Percentiles rank a stretch among this genome's conserved stretches.
Conservation (phyloP, 1,284 basidiomycete genomes). For the Afroboletus lepidellus region DNA sequence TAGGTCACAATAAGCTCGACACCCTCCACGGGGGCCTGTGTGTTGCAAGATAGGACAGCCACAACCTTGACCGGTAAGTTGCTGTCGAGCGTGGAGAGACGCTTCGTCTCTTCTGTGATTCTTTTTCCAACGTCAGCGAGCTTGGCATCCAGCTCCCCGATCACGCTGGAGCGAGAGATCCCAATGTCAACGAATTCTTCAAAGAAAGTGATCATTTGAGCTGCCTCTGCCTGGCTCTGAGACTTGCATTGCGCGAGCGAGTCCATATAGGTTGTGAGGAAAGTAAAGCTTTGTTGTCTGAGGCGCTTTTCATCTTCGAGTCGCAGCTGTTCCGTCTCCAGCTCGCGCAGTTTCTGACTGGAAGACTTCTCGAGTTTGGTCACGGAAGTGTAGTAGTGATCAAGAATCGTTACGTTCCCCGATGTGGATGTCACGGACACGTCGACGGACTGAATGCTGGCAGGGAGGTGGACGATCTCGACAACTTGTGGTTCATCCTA, state of each 20-base stretch:
- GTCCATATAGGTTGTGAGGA: slow-evolving; percentile 30
- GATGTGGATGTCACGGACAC: slow-evolving; percentile 15
- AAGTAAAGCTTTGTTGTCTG: slow-evolving; percentile 22
- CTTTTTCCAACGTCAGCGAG: slow-evolving; percentile 10
- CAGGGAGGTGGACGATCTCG: slow-evolving; percentile 21
- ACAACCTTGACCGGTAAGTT: slow-evolving; percentile 10
- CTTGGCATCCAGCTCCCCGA: slow-evolving; percentile 21
- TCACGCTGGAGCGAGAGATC: slow-evolving; percentile 11
- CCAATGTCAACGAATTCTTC: slow-evolving; percentile 27
- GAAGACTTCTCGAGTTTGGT: background rate
- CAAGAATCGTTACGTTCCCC: slow-evolving; percentile 16
- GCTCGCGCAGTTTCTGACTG: slow-evolving; percentile 9
- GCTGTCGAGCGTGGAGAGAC: slow-evolving; percentile 3
- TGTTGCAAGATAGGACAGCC: slow-evolving; percentile 8
- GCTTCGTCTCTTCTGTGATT: slow-evolving; percentile 15
- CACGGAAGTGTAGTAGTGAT: slow-evolving; percentile 10
- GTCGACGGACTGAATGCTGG: background rate
- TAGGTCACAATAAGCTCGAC: slow-evolving; percentile 23
- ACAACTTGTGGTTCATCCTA: slow-evolving; percentile 19
- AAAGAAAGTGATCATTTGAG: slow-evolving; percentile 21
- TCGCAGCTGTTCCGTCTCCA: slow-evolving; percentile 12
- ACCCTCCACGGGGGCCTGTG: slow-evolving; percentile 1
- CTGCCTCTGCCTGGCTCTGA: slow-evolving; percentile 2
- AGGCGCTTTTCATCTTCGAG: slow-evolving; percentile 21
- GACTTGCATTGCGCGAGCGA: slow-evolving; percentile 25